These are phyloP conservation scores for Suillus sp. DNA, from an alignment of 768 basidiomycete genomes.

Conservation along the genomic window DNA sequence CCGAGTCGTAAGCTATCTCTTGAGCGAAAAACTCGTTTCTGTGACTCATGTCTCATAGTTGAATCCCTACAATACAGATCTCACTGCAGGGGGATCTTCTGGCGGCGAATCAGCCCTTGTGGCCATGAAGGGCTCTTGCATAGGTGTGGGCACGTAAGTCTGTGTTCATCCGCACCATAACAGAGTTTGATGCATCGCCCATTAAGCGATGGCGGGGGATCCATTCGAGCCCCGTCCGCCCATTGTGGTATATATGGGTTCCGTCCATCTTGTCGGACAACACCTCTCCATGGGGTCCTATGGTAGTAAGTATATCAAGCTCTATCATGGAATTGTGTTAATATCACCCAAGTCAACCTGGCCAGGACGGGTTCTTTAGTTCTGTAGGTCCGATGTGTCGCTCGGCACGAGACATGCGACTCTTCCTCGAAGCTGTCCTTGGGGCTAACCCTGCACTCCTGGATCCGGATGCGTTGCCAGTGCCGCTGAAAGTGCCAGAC, in stretches of 20 bases:
- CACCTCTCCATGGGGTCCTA: conserved; percentile 22
- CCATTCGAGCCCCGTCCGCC: conserved; percentile 40
- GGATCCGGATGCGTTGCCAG: conserved; percentile 39
- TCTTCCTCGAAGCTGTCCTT: conserved; percentile 21
- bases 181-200: background rate
- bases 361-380: conserved; percentile 37
- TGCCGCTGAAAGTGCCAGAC: conserved; percentile 30
- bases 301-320: conserved; percentile 23
- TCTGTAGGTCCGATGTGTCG: conserved; percentile 38
- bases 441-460: conserved; percentile 41
- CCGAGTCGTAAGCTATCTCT: conserved; percentile 25
- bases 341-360: conserved; percentile 21
- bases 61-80: conserved; percentile 47
- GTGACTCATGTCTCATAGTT: conserved; percentile 23
- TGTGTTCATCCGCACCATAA: conserved; percentile 13
- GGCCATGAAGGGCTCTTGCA: conserved; percentile 45
- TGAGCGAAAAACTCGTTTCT: background rate
- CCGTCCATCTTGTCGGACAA: conserved; percentile 38
- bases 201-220: conserved; percentile 36
- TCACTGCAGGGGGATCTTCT: conserved; percentile 53
- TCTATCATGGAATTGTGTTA: conserved; percentile 14
- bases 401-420: conserved; percentile 24
- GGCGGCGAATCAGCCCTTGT: conserved; percentile 54
- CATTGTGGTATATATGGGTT: conserved; percentile 44
- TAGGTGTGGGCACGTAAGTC: conserved; percentile 45